These are phyloP conservation scores for Thelonectria discophora DNA, from an alignment of 2,329 filamentous ascomycete species.

Conservation along the genomic window DNA sequence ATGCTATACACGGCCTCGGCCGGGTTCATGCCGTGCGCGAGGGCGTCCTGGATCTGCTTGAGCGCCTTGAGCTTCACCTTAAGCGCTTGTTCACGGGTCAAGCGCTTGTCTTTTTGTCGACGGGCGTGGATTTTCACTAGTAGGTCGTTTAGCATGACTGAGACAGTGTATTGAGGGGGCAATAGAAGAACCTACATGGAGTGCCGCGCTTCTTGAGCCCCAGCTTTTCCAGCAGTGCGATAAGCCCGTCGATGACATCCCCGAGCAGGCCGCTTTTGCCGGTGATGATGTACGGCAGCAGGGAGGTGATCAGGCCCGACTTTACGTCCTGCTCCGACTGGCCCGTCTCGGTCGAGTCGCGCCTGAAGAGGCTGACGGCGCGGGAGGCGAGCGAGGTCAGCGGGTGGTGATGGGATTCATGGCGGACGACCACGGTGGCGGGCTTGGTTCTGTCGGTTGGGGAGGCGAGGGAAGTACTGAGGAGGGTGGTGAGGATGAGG, in stretches of 20 bases:
- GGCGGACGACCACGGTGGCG: not conserved
- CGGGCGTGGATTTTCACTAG: not conserved
- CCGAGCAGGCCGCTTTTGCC: not conserved
- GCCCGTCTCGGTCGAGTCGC: not conserved
- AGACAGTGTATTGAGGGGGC: too few species aligned
- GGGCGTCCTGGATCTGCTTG: not conserved
- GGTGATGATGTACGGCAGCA: not conserved
- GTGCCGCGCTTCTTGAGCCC: not conserved
- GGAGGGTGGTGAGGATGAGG: not conserved
- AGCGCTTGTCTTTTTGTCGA: not conserved
- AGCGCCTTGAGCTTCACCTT: not conserved
- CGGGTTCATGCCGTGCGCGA: not conserved
- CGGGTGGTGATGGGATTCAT: not conserved
- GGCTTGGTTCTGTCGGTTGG: not conserved
- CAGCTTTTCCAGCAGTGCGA: not conserved
- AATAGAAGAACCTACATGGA: not conserved
- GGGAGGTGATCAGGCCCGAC: not conserved
- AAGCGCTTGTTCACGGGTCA: not conserved
- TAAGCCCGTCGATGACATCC: not conserved
- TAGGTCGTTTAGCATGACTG: not conserved
- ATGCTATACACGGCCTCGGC: not conserved
- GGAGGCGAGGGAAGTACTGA: not conserved
- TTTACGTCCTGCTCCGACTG: not conserved
- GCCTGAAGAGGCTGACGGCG: not conserved
- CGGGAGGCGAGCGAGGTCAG: not conserved